phyloP scores from a whole-genome alignment of 192 early-diverging fungal species.

The Rhizophagus clarus region DNA sequence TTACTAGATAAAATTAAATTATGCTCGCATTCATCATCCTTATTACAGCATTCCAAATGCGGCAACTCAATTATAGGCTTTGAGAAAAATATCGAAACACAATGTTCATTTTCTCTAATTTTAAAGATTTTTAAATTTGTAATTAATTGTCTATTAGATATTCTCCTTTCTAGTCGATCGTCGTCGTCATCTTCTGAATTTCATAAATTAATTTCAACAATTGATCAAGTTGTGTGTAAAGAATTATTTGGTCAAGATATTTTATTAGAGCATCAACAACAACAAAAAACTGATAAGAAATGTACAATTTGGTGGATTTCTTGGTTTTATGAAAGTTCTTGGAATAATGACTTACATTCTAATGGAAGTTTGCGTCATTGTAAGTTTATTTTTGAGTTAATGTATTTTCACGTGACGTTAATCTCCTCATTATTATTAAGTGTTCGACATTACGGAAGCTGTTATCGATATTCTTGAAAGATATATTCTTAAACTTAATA shows the following conservation, averaged over 20 bases:
- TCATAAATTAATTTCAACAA: background rate
- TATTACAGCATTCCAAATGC: too few relatives aligned
- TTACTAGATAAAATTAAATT: too few relatives aligned
- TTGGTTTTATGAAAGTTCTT: constrained; percentile 5
- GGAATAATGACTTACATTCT: background rate
- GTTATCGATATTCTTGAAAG: background rate
- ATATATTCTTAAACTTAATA: background rate
- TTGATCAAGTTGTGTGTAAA: background rate
- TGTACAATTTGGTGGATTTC: constrained; percentile 10
- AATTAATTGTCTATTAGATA: background rate
- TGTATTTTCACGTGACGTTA: too few relatives aligned
- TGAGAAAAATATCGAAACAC: too few relatives aligned
- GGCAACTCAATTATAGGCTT: too few relatives aligned
- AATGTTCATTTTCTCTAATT: background rate
- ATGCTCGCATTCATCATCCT: too few relatives aligned
- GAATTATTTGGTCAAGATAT: background rate
- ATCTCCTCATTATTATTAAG: too few relatives aligned
- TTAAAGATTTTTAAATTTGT: background rate
- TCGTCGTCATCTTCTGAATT: background rate
- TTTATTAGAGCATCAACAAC: constrained; percentile 2
- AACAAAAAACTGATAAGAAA: background rate
- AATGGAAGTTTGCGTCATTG: background rate
- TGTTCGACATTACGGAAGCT: too few relatives aligned
- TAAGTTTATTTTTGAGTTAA: background rate
- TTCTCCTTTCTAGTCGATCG: background rate